Evolutionary conservation across 495 filamentous ascomycete species (phyloP).

Genomic region (Penicillium argentinense): DNA sequence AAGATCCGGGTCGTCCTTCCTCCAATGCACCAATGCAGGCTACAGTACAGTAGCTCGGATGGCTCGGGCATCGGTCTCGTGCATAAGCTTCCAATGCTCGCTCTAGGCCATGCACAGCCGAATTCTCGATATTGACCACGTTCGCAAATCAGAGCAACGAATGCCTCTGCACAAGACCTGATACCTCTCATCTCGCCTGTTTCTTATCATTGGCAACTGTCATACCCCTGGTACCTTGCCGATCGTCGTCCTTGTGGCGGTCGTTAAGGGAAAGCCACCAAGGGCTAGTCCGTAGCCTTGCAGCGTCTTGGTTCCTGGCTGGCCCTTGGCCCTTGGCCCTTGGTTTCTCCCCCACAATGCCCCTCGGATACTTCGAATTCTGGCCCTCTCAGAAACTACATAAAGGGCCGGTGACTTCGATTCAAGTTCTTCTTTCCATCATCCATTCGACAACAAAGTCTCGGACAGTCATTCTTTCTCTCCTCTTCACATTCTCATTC

Average conservation of each 20-base stretch:
- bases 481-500: conserved; percentile 8
- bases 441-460: conserved; percentile 20
- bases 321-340: conserved; percentile 24
- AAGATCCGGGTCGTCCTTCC: conserved; percentile 7
- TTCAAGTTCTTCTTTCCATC: conserved; percentile 14
- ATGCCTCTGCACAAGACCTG: conserved; percentile 1
- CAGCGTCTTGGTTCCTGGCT: conserved; percentile 21
- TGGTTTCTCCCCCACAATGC: conserved; percentile 13
- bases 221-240: conserved; percentile 24
- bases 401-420: conserved; percentile 23
- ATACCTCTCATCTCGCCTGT: conserved; percentile 13
- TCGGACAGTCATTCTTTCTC: conserved; percentile 25
- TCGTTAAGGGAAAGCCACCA: conserved; percentile 15
- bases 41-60: conserved; percentile 16
- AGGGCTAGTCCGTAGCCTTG: conserved; percentile 28
- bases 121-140: not conserved
- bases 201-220: conserved; percentile 2
- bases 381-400: conserved; percentile 20
- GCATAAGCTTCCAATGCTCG: conserved; percentile 20
- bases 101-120: conserved; percentile 4
- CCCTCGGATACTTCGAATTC: conserved; percentile 4
- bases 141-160: conserved; percentile 4
- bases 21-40: not conserved
- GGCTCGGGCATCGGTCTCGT: conserved; percentile 12
- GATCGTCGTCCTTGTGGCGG: conserved; percentile 25